Conservation (phyloP, 2,329 filamentous ascomycete genomes). For the Cladobotryum mycophilum region DNA sequence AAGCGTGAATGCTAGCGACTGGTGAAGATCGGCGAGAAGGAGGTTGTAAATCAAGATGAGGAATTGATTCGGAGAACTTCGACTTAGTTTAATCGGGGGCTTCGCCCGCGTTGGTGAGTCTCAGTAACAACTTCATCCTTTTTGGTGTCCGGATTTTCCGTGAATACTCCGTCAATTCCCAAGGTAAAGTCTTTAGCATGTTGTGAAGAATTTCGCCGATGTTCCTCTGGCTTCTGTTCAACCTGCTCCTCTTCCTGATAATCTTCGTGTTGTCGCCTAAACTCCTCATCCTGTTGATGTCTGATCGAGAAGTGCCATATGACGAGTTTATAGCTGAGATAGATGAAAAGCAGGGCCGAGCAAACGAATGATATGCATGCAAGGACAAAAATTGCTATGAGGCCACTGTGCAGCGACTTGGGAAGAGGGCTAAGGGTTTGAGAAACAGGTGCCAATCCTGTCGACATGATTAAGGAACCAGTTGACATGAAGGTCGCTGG, state of each 20-base stretch:
- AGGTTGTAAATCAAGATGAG: constrained; percentile 65
- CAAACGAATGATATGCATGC: constrained; percentile 26
- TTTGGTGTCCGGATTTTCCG: constrained; percentile 4
- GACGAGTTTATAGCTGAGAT: constrained; percentile 26
- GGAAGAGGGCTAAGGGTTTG: constrained; percentile 21
- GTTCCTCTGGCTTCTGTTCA: constrained; percentile 7
- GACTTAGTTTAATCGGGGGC: constrained; percentile 15
- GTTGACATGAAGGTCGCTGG: too few species aligned
- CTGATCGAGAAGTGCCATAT: constrained; percentile 23
- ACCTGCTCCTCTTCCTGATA: constrained; percentile 3
- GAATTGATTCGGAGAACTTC: constrained; percentile 55
- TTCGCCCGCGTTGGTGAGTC: not conserved
- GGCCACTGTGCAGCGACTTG: constrained; percentile 18
- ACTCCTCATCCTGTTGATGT: not conserved
- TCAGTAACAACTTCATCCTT: not conserved
- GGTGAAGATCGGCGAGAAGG: constrained; percentile 61
- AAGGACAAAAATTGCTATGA: constrained; percentile 25
- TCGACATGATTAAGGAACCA: not conserved
- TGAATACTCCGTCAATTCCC: constrained; percentile 30
- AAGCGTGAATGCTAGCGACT: constrained; percentile 57
- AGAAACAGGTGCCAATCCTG: constrained; percentile 3
- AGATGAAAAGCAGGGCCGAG: constrained; percentile 23
- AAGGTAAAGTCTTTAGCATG: constrained; percentile 27
- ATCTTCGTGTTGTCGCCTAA: not conserved
- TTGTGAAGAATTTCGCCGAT: constrained; percentile 14